These are phyloP conservation scores for Cryphonectria carpinicola DNA, from an alignment of 2,329 filamentous ascomycete species.

Conservation along the genomic window DNA sequence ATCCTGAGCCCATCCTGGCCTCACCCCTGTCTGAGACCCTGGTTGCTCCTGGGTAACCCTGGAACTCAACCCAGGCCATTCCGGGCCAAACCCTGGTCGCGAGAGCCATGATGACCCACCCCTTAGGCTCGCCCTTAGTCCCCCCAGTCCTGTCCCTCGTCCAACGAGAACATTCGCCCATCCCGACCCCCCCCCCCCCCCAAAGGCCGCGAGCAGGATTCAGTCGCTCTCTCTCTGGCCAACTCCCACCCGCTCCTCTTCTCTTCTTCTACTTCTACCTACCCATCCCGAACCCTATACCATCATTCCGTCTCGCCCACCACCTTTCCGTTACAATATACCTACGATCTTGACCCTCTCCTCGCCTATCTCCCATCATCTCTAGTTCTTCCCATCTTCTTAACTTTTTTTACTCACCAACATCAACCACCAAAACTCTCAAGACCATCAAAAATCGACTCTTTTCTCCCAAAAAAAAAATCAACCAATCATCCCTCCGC, in stretches of 20 bases:
- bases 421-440: not conserved
- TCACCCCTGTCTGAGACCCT: conserved; percentile 2
- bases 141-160: conserved; percentile 22
- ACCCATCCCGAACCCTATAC: conserved; percentile 26
- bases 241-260: conserved; percentile 19
- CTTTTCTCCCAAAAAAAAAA: not conserved
- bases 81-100: not conserved
- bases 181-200: not conserved
- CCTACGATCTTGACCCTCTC: conserved; percentile 1
- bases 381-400: not conserved
- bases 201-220: not conserved
- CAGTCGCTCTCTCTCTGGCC: not conserved
- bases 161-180: conserved; percentile 22
- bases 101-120: conserved; percentile 14
- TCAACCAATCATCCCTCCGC: not conserved
- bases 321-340: conserved; percentile 16
- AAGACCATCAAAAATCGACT: not conserved
- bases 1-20: conserved; percentile 2
- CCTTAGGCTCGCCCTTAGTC: conserved; percentile 16
- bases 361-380: conserved; percentile 1
- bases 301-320: conserved; percentile 5
- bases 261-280: conserved; percentile 25
- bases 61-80: not conserved
- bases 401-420: not conserved
- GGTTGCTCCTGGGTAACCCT: not conserved